Evolutionary conservation across 129 eudicot species (phyloP).

Genomic region (Heracleum sosnowskyi): DNA sequence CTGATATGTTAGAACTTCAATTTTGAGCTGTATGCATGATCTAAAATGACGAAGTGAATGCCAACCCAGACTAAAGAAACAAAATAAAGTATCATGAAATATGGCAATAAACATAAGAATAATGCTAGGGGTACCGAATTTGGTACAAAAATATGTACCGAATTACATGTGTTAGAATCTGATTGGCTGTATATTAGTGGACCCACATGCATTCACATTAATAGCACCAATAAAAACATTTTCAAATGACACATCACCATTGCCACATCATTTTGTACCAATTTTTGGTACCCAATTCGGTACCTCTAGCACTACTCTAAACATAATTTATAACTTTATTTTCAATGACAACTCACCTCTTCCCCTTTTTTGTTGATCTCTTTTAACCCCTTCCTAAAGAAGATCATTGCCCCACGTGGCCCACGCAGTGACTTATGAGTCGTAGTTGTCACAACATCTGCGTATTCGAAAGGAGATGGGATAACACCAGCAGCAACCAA

Average conservation of each 20-base stretch:
- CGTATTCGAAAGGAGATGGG: constrained; percentile 87
- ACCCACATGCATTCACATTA: no score
- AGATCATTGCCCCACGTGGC: constrained; percentile 99
- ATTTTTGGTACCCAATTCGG: no score
- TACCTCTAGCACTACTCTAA: no score
- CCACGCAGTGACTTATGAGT: constrained; percentile 96
- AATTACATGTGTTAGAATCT: no score
- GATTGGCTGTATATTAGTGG: no score
- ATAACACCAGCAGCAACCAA: constrained; percentile 92
- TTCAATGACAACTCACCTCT: constrained; percentile 37
- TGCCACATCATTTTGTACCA: no score
- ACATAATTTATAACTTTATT: not conserved
- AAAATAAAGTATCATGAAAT: not conserved
- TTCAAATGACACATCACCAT: no score
- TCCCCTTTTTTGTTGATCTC: constrained; percentile 80
- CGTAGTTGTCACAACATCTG: constrained; percentile 89
- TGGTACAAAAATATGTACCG: no score
- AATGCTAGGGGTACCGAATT: no score
- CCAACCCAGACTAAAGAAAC: not conserved
- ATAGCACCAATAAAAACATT: no score
- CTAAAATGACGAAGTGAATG: not conserved
- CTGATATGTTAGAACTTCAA: not conserved
- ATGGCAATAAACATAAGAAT: not conserved
- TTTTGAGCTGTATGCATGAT: not conserved
- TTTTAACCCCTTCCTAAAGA: constrained; percentile 89